These are phyloP conservation scores for Paramecium tetraurelia DNA, from an alignment of 73 alveolate genomes.

Conservation along the genomic window DNA sequence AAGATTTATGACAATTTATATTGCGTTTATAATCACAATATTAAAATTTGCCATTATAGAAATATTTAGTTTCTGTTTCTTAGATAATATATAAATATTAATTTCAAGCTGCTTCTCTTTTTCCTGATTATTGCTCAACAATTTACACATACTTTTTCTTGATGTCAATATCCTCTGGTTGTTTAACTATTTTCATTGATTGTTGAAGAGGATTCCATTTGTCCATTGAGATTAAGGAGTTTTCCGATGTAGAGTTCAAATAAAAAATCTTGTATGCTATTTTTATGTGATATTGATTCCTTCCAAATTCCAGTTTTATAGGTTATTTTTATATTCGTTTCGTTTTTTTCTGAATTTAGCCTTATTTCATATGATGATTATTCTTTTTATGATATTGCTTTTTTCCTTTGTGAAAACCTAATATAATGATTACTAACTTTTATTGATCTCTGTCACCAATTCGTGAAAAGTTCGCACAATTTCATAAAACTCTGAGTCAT, in stretches of 20 bases:
- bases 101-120: not conserved
- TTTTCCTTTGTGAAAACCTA: not conserved
- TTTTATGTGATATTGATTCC: not conserved
- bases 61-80: not conserved
- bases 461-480: conserved; percentile 3
- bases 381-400: not conserved
- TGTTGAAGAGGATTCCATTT: not conserved
- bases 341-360: not conserved
- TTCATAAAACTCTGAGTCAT: conserved; percentile 15
- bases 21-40: not conserved
- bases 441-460: conserved; percentile 9
- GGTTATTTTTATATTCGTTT: not conserved
- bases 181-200: not conserved
- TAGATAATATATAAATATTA: not conserved
- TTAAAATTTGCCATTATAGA: not conserved
- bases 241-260: not conserved
- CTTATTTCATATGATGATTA: not conserved
- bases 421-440: conserved; percentile 17
- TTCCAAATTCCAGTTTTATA: not conserved
- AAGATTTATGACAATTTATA: not conserved
- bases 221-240: not conserved
- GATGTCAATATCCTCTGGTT: not conserved
- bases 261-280: not conserved
- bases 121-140: not conserved
- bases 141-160: not conserved